Percentiles rank a stretch among this genome's conserved stretches.
These are phyloP conservation scores for Capronia epimyces DNA, from an alignment of 2,329 filamentous ascomycete species.

Conservation along the genomic window DNA sequence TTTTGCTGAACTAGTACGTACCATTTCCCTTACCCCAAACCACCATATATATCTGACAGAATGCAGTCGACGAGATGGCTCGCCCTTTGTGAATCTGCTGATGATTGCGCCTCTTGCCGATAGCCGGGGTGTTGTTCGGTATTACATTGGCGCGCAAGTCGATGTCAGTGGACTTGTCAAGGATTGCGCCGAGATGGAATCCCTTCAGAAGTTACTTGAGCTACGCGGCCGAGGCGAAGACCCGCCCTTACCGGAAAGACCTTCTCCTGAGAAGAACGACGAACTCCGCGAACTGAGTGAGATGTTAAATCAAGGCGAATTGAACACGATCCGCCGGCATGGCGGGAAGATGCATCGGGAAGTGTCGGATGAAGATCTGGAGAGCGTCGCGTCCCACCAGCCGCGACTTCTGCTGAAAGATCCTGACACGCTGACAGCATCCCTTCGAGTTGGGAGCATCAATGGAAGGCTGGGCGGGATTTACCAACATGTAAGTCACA, in stretches of 20 bases:
- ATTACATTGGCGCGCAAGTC: conserved; percentile 67
- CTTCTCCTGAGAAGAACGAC: conserved; percentile 44
- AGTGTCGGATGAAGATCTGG: conserved; percentile 40
- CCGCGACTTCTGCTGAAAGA: conserved; percentile 49
- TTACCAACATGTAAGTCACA: conserved; percentile 51
- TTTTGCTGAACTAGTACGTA: conserved; percentile 67
- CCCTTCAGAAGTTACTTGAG: conserved; percentile 48
- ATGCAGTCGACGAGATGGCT: conserved; percentile 62
- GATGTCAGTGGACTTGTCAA: conserved; percentile 65
- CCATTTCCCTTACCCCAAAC: too few relatives aligned
- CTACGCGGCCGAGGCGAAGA: conserved; percentile 33
- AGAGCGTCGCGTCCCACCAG: conserved; percentile 32
- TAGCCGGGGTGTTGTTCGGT: conserved; percentile 60
- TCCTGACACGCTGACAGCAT: conserved; percentile 29
- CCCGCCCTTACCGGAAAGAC: conserved; percentile 25
- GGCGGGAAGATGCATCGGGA: conserved; percentile 61
- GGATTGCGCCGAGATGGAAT: conserved; percentile 60
- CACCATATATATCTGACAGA: conserved; percentile 5
- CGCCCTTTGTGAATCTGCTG: conserved; percentile 70
- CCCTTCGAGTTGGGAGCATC: conserved; percentile 27
- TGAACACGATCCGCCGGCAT: conserved; percentile 57
- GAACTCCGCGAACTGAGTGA: conserved; percentile 63
- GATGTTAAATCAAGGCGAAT: conserved; percentile 63
- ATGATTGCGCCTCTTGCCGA: conserved; percentile 69
- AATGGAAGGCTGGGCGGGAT: conserved; percentile 48